Conservation (phyloP, 768 basidiomycete species). For the Leccinum broughii region DNA sequence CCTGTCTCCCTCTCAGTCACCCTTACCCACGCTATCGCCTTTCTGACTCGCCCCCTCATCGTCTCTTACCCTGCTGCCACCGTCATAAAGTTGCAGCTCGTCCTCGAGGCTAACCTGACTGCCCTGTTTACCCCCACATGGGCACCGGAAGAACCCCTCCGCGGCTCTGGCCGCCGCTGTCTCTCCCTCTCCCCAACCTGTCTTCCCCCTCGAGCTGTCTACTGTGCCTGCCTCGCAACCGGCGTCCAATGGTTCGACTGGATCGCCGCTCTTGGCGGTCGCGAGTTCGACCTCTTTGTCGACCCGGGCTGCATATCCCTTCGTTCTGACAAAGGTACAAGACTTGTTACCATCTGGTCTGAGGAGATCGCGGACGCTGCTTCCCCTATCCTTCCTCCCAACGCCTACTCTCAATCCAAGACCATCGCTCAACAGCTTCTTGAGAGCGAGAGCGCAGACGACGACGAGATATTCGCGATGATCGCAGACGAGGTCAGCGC, state of each 20-base stretch:
- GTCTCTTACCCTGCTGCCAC: slow-evolving; percentile 56
- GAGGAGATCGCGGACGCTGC: slow-evolving; percentile 42
- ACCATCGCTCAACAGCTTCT: slow-evolving; percentile 75
- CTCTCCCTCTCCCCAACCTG: slow-evolving; percentile 69
- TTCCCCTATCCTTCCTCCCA: slow-evolving; percentile 21
- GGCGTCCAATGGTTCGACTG: slow-evolving; percentile 82
- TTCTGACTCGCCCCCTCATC: slow-evolving; percentile 68
- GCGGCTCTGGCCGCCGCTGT: slow-evolving; percentile 72
- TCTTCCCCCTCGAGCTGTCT: slow-evolving; percentile 69
- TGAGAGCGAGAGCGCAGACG: slow-evolving; percentile 69
- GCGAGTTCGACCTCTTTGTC: slow-evolving; percentile 77
- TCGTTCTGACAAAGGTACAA: slow-evolving; percentile 49
- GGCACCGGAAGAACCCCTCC: slow-evolving; percentile 61
- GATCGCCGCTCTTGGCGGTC: slow-evolving; percentile 66
- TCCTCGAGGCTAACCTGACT: slow-evolving; percentile 73
- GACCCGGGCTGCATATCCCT: slow-evolving; percentile 79
- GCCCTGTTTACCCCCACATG: slow-evolving; percentile 69
- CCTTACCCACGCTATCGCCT: slow-evolving; percentile 72
- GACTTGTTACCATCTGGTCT: slow-evolving; percentile 68
- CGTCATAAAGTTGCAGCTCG: slow-evolving; percentile 66
- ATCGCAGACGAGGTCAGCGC: slow-evolving; percentile 70
- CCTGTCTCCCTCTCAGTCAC: slow-evolving; percentile 59
- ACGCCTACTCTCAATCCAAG: slow-evolving; percentile 39
- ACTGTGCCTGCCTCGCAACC: slow-evolving; percentile 67
- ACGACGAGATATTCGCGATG: slow-evolving; percentile 71